These are phyloP conservation scores for Miamiensis avidus DNA, from an alignment of 169 alveolate species.

Conservation along the genomic window DNA sequence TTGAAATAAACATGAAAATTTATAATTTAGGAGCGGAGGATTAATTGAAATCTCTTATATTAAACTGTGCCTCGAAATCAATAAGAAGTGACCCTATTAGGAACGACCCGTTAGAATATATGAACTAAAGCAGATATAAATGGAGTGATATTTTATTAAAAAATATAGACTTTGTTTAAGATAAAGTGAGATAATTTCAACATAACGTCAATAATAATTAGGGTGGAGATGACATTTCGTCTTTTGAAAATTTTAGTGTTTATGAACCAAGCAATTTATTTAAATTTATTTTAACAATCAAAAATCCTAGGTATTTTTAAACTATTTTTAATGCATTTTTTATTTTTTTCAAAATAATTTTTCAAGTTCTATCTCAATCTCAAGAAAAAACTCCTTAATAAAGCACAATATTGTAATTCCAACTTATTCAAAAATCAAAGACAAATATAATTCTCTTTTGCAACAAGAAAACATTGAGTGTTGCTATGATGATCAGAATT, in stretches of 20 bases:
- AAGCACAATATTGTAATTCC: conserved; percentile 12
- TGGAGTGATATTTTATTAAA: conserved; percentile 22
- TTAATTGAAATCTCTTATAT: conserved; percentile 1
- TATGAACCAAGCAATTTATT: conserved; percentile 16
- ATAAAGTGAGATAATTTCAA: not conserved
- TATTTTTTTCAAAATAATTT: not conserved
- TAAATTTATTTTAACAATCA: conserved; percentile 4
- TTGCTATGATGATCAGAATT: not conserved
- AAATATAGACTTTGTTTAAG: conserved; percentile 6
- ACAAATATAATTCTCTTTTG: conserved; percentile 1
- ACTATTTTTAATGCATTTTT: not conserved
- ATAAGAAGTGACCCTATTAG: conserved; percentile 20
- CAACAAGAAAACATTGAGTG: conserved; percentile 2
- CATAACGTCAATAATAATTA: not conserved
- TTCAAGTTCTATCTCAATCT: conserved; percentile 1
- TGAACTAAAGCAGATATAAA: conserved; percentile 6
- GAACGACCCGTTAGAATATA: conserved; percentile 4
- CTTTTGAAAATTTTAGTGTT: not conserved
- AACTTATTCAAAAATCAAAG: not conserved
- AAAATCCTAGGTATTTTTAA: not conserved
- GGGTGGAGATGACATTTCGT: not conserved
- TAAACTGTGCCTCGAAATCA: conserved; percentile 17
- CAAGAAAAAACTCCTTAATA: not conserved
- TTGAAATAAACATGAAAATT: no score
- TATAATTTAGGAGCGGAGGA: conserved; percentile 5